Percentiles rank a stretch among this genome's conserved stretches.
Evolutionary conservation across 495 filamentous ascomycete genomes (phyloP).

Genomic region (Bacidia gigantensis): DNA sequence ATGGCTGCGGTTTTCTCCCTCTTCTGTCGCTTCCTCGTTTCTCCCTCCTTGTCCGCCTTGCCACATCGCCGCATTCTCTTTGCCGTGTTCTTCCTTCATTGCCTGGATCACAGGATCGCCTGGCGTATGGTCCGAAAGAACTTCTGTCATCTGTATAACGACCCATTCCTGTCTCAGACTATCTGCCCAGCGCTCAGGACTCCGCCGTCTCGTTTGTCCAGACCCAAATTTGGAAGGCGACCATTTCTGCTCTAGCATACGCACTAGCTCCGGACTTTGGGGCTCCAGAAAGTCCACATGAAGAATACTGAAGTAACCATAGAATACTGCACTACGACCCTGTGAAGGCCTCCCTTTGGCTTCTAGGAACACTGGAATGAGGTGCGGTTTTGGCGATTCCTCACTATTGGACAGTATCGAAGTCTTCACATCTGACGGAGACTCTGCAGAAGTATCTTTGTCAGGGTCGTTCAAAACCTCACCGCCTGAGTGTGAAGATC

Average conservation of each 20-base stretch:
- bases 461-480: too few species aligned
- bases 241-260: not conserved
- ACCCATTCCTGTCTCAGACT: not conserved
- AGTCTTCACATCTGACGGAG: too few species aligned
- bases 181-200: not conserved
- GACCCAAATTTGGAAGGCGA: not conserved
- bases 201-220: not conserved
- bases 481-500: too few species aligned
- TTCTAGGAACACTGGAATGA: not conserved
- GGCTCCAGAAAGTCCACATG: not conserved
- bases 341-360: not conserved
- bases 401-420: too few species aligned
- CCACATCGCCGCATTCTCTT: not conserved
- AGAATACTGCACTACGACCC: not conserved
- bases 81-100: not conserved
- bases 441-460: too few species aligned
- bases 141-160: not conserved
- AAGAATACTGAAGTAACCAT: not conserved
- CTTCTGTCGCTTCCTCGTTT: too few species aligned
- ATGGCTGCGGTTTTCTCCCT: too few species aligned
- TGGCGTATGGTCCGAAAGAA: not conserved
- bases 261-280: not conserved
- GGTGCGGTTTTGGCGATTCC: too few species aligned
- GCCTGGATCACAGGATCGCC: not conserved
- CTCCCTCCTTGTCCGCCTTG: too few species aligned